A percentile compares a stretch with the other conserved stretches of the same genome.
Evolutionary conservation across 495 filamentous ascomycete species (phyloP).

Genomic region (Aspergillus sparsus): DNA sequence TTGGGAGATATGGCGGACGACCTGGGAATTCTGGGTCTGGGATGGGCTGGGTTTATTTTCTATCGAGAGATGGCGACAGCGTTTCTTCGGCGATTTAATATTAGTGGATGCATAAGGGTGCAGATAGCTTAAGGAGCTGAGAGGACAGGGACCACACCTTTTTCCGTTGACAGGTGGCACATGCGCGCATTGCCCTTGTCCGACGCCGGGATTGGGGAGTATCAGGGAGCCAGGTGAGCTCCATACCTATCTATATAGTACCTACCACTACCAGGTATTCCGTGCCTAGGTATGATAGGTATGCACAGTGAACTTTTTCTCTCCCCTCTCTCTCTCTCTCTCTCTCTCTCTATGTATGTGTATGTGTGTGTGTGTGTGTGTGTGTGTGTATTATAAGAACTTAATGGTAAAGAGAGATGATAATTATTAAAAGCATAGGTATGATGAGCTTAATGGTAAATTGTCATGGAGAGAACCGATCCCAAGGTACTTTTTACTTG

Average conservation of each 20-base stretch:
- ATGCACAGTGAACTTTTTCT: no score
- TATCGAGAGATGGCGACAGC: conserved; percentile 33
- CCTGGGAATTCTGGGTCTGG: not conserved
- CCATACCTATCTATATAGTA: conserved; percentile 26
- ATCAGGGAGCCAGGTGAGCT: conserved; percentile 43
- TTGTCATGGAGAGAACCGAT: no score
- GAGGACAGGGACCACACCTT: conserved; percentile 30
- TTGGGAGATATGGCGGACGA: not conserved
- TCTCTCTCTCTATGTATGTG: no score
- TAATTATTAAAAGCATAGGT: no score
- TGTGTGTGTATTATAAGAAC: no score
- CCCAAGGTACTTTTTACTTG: no score
- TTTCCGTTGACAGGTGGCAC: conserved; percentile 37
- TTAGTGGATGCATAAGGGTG: not conserved
- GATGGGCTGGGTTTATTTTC: conserved; percentile 8
- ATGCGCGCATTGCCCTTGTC: conserved; percentile 37
- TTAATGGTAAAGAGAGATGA: no score
- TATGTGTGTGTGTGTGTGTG: no score
- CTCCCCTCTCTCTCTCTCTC: no score
- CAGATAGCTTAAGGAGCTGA: not conserved
- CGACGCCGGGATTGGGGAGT: conserved; percentile 39
- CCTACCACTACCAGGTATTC: not conserved
- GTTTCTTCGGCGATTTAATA: conserved; percentile 33
- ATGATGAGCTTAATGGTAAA: no score
- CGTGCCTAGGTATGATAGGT: no score